These are phyloP conservation scores for Ulota crispa DNA, from an alignment of 225 moss, liverwort and hornwort genomes.

Conservation along the genomic window DNA sequence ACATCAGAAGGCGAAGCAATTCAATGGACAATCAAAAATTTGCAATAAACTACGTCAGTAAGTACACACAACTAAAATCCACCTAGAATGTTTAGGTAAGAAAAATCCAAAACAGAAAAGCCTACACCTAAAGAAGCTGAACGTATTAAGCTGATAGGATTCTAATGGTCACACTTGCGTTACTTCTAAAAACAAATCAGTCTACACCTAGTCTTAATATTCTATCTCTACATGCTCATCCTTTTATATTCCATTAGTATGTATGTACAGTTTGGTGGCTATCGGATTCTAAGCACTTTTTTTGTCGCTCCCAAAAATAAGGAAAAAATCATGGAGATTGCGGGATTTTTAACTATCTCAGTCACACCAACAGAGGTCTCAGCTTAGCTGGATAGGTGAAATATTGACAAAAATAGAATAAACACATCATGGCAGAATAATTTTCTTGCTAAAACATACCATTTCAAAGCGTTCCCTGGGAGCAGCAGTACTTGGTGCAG, in stretches of 20 bases:
- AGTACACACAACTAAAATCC: background rate
- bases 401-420: background rate
- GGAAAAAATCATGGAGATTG: background rate
- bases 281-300: background rate
- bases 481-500: conserved; percentile 42
- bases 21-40: background rate
- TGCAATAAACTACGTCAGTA: background rate
- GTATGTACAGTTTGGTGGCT: background rate
- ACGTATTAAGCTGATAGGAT: background rate
- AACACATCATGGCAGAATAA: background rate
- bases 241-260: background rate
- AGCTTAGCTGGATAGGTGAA: background rate
- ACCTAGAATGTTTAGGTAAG: background rate
- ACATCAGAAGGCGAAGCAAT: conserved; percentile 9
- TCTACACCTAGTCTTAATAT: background rate
- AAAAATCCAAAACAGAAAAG: background rate
- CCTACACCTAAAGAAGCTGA: background rate
- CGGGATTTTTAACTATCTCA: background rate
- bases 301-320: background rate
- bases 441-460: conserved; percentile 43
- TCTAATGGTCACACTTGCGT: background rate
- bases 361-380: background rate
- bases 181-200: background rate
- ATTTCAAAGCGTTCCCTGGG: conserved; percentile 74
- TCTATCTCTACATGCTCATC: background rate